These are phyloP conservation scores for Kodamaea arcana DNA, from an alignment of 1,139 yeast genomes.

Conservation along the genomic window DNA sequence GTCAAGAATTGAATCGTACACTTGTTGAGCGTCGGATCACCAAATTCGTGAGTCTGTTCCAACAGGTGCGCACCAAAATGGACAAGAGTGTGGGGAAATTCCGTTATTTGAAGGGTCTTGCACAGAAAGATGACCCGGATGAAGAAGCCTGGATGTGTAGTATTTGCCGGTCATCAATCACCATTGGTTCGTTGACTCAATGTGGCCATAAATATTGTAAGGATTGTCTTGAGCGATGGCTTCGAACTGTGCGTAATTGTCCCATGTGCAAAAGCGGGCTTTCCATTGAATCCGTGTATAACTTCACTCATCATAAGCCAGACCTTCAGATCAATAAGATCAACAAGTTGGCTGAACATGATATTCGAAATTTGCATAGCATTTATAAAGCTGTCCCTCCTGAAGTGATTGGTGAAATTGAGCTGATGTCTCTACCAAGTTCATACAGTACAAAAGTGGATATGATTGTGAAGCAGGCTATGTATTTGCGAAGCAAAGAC, in stretches of 20 bases:
- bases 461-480: constrained; percentile 67
- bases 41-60: constrained; percentile 7
- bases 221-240: constrained; percentile 74
- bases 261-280: constrained; percentile 71
- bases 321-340: constrained; percentile 46
- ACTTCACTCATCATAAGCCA: constrained; percentile 50
- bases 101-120: constrained; percentile 57
- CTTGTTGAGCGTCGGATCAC: constrained; percentile 10
- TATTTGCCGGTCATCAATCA: constrained; percentile 69
- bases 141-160: constrained; percentile 51
- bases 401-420: constrained; percentile 40
- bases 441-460: constrained; percentile 84
- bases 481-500: constrained; percentile 56
- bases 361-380: constrained; percentile 32
- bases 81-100: constrained; percentile 49
- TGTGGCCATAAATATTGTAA: constrained; percentile 91
- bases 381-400: constrained; percentile 49
- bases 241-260: constrained; percentile 50
- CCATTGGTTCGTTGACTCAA: constrained; percentile 71
- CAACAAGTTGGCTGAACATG: constrained; percentile 8
- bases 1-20: constrained; percentile 15
- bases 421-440: constrained; percentile 35
- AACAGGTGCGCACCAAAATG: constrained; percentile 17
- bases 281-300: constrained; percentile 46
- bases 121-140: constrained; percentile 11